Percentiles rank a stretch among this genome's conserved stretches.
Evolutionary conservation across 2,329 filamentous ascomycete species (phyloP).

Genomic region (Cordyceps cicadae): DNA sequence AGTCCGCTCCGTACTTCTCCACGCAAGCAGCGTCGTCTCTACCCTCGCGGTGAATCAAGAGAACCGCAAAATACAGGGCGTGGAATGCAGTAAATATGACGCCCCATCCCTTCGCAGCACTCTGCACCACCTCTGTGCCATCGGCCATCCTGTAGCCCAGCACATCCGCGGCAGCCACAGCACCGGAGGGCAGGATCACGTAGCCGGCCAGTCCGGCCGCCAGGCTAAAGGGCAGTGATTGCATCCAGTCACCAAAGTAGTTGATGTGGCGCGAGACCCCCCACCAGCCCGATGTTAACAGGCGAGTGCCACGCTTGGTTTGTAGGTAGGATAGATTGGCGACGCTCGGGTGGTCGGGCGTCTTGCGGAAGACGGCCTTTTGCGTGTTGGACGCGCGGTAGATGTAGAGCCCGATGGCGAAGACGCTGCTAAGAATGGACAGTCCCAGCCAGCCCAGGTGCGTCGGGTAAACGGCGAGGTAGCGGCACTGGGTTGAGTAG

Average conservation of each 20-base stretch:
- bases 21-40: slow-evolving; percentile 81
- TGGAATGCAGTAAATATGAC: slow-evolving; percentile 89
- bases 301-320: slow-evolving; percentile 68
- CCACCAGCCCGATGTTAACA: slow-evolving; percentile 86
- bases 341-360: slow-evolving; percentile 70
- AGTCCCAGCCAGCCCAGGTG: slow-evolving; percentile 60
- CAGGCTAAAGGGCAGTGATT: slow-evolving; percentile 77
- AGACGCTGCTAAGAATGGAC: slow-evolving; percentile 53
- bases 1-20: slow-evolving; percentile 81
- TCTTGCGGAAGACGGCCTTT: slow-evolving; percentile 85
- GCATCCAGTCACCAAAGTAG: slow-evolving; percentile 87
- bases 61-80: slow-evolving; percentile 74
- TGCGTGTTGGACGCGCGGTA: slow-evolving; percentile 85
- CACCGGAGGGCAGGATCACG: slow-evolving; percentile 49
- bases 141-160: slow-evolving; percentile 47
- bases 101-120: slow-evolving; percentile 69
- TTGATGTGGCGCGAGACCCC: slow-evolving; percentile 84
- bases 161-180: slow-evolving; percentile 24
- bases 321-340: slow-evolving; percentile 73
- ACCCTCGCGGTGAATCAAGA: slow-evolving; percentile 74
- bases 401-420: slow-evolving; percentile 66
- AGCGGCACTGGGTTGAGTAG: slow-evolving; percentile 73
- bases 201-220: slow-evolving; percentile 80
- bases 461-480: slow-evolving; percentile 72
- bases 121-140: slow-evolving; percentile 55